Base-by-base conservation (phyloP, 2,329 filamentous ascomycete genomes). In the Rutstroemia sp. region DNA sequence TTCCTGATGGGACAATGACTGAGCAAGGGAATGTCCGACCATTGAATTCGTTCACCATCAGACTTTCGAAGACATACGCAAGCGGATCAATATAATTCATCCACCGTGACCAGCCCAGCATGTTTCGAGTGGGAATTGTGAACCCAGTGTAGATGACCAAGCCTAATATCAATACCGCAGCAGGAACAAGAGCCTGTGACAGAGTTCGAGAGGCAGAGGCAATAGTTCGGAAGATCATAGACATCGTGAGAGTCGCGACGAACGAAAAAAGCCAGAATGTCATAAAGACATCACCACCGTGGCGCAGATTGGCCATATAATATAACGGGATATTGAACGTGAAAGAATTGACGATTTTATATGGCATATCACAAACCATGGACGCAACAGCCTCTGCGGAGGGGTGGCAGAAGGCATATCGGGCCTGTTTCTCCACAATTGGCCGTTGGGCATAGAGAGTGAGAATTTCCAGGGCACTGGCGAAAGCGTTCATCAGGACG, bases 171-270 rank as follows among this genome's bases (percentile, higher is more conserved):
- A 85, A 71, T 14, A 85, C 61, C 4, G 81, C 79, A 41, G 81
- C 77, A 2, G 80, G 81, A 1, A 82, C 80, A 72, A 85, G 78
- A 62, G 82, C 81, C 65, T 85, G 80, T 14, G 83, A 82, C 10
- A 86, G 74, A 0, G 87, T 88, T 55, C 88, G 79, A 4, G 90
- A 91, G 1, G 85, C 75, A 1, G 88, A 86, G 19, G 80, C 90
- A 60, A 95, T 90, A 8, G 83, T 87, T 55, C 90, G 82, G 80
- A 95, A 95, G 60, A 92, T 79, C 85, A 91, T 92, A 88, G 65
- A 67, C 88, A 94, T 92, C 64, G 81, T 79, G 44, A 70, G 27
- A 8, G 61, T 65, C 21, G 62, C 55, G 39, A 62, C 48, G 56
- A 70, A 70, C 1, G 60, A 63, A 46, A 69, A 65, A 10, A 67